phyloP scores from a whole-genome alignment of 2,329 filamentous ascomycete species.

The Aurifilum marmelostoma region DNA sequence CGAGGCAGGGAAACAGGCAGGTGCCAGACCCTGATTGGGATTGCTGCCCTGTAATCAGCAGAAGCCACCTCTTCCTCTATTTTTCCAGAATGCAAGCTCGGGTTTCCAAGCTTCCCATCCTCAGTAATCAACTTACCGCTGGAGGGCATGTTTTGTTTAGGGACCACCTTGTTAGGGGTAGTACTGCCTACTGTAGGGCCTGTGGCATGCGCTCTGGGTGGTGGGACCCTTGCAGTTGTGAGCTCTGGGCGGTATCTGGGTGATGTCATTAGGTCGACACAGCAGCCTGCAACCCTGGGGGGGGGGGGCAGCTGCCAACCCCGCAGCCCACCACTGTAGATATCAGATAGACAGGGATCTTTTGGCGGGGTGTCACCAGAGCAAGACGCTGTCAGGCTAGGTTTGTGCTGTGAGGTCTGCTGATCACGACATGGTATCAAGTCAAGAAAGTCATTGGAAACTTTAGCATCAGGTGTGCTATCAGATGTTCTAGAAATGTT shows the following conservation, averaged over 20 bases:
- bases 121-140: neutral
- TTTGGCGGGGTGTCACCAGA: slow-evolving; percentile 6
- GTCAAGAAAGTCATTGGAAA: neutral
- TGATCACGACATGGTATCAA: neutral
- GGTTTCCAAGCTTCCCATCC: neutral
- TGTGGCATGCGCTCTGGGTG: too few species aligned
- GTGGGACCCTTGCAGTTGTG: neutral
- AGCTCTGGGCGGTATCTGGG: neutral
- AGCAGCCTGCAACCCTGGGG: neutral
- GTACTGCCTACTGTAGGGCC: neutral
- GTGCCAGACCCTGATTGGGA: neutral
- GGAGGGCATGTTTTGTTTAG: neutral
- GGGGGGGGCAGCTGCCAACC: neutral
- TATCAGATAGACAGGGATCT: slow-evolving; percentile 9
- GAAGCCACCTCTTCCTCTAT: neutral
- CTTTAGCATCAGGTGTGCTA: neutral
- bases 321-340: slow-evolving; percentile 2
- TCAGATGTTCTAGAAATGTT: neutral
- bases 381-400: neutral
- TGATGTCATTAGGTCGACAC: slow-evolving; percentile 23
- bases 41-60: neutral
- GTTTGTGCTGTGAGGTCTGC: neutral
- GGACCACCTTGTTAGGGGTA: neutral
- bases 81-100: neutral
- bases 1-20: neutral